These are phyloP conservation scores for Cryptomeria japonica DNA, from an alignment of 75 land plant genomes.

Conservation along the genomic window DNA sequence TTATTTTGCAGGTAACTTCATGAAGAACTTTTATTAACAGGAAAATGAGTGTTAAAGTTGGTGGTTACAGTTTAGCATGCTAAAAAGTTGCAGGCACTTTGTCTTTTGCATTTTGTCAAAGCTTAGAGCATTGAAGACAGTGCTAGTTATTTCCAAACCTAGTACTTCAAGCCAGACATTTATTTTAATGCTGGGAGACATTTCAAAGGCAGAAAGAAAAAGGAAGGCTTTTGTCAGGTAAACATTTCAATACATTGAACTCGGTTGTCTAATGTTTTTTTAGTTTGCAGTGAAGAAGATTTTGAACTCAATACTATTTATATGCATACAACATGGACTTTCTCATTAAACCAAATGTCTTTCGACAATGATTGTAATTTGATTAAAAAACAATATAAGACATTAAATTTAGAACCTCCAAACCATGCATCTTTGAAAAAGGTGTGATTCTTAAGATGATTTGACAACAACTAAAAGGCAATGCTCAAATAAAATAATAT, in stretches of 20 bases:
- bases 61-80: not conserved
- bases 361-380: too few relatives aligned
- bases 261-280: too few relatives aligned
- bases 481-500: too few relatives aligned
- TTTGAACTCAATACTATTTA: too few relatives aligned
- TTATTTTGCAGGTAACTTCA: not conserved
- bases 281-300: too few relatives aligned
- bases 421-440: too few relatives aligned
- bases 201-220: not conserved
- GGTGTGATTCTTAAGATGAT: too few relatives aligned
- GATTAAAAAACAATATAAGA: too few relatives aligned
- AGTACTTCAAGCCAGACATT: not conserved
- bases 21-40: not conserved
- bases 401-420: too few relatives aligned
- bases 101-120: not conserved
- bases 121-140: not conserved
- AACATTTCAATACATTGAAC: not conserved
- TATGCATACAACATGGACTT: too few relatives aligned
- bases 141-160: not conserved
- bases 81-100: not conserved
- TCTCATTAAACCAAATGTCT: too few relatives aligned
- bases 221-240: not conserved
- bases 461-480: too few relatives aligned
- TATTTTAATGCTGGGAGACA: not conserved
- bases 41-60: not conserved